phyloP scores from a whole-genome alignment of 495 filamentous ascomycete genomes.

The Penicillium silybi region DNA sequence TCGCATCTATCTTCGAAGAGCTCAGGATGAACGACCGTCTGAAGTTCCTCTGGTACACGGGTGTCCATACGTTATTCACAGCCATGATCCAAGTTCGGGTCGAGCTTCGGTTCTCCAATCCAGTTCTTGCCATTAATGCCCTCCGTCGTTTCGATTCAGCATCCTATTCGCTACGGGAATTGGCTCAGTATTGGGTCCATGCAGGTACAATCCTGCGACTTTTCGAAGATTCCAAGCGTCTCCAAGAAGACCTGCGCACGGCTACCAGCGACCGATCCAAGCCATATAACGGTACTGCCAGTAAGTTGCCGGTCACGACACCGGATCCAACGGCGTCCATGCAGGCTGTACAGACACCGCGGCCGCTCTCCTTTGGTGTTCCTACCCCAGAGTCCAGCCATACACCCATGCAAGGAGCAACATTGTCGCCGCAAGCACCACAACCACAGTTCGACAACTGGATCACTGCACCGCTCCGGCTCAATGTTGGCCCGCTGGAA shows the following conservation, averaged over 20 bases:
- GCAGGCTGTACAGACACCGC: slow-evolving; percentile 18
- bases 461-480: slow-evolving; percentile 32
- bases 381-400: slow-evolving; percentile 32
- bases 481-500: slow-evolving; percentile 27
- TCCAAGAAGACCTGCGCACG: slow-evolving; percentile 42
- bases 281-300: slow-evolving; percentile 23
- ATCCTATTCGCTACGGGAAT: slow-evolving; percentile 41
- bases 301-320: slow-evolving; percentile 18
- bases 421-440: slow-evolving; percentile 22
- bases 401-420: slow-evolving; percentile 18
- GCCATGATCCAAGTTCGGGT: slow-evolving; percentile 51
- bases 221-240: slow-evolving; percentile 45
- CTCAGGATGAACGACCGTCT: slow-evolving; percentile 47
- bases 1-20: slow-evolving; percentile 47
- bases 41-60: slow-evolving; percentile 46
- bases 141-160: slow-evolving; percentile 46
- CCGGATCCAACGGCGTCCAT: slow-evolving; percentile 19
- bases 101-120: slow-evolving; percentile 48
- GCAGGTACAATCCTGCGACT: slow-evolving; percentile 44
- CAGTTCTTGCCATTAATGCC: slow-evolving; percentile 46
- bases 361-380: slow-evolving; percentile 32
- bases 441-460: slow-evolving; percentile 35
- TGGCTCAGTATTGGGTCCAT: slow-evolving; percentile 45
- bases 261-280: slow-evolving; percentile 38
- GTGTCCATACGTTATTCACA: slow-evolving; percentile 45